These are phyloP conservation scores for Claviceps fusiformis DNA, from an alignment of 2,329 filamentous ascomycete genomes.

Conservation along the genomic window DNA sequence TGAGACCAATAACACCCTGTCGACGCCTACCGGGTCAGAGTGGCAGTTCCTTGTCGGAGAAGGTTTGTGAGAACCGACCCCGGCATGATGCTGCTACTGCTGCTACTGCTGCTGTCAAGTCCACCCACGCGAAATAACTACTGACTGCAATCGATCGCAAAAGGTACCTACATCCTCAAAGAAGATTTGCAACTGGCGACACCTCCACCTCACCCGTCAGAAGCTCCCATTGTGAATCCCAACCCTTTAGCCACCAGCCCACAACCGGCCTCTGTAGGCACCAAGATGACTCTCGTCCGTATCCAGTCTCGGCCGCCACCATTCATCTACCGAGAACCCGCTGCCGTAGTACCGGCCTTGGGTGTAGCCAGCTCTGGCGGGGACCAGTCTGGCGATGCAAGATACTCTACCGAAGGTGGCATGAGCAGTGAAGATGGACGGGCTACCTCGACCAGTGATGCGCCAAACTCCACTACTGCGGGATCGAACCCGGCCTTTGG, in stretches of 20 bases:
- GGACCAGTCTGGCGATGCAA: constrained; percentile 47
- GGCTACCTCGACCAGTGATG: constrained; percentile 40
- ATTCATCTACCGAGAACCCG: constrained; percentile 40
- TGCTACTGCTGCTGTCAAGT: background rate
- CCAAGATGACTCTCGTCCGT: constrained; percentile 66
- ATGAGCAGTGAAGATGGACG: constrained; percentile 43
- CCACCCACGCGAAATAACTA: constrained; percentile 1
- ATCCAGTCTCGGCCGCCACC: constrained; percentile 50
- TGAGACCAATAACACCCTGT: constrained; percentile 86
- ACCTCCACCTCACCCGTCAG: constrained; percentile 88
- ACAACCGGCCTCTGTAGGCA: constrained; percentile 71
- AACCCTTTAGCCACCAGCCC: constrained; percentile 83
- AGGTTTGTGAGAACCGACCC: constrained; percentile 36
- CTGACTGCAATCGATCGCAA: constrained; percentile 6
- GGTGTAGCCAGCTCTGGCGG: constrained; percentile 35
- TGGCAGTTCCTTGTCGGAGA: constrained; percentile 89
- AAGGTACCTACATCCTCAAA: constrained; percentile 78
- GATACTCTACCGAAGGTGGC: constrained; percentile 46
- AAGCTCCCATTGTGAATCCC: constrained; percentile 72
- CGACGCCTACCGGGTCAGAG: constrained; percentile 66
- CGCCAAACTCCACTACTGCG: constrained; percentile 24
- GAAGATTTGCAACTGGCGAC: constrained; percentile 89
- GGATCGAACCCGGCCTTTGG: constrained; percentile 60
- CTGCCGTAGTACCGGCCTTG: constrained; percentile 34
- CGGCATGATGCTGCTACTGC: background rate